These are phyloP conservation scores for Agaricus subrufescens DNA, from an alignment of 768 basidiomycete species.

Conservation along the genomic window DNA sequence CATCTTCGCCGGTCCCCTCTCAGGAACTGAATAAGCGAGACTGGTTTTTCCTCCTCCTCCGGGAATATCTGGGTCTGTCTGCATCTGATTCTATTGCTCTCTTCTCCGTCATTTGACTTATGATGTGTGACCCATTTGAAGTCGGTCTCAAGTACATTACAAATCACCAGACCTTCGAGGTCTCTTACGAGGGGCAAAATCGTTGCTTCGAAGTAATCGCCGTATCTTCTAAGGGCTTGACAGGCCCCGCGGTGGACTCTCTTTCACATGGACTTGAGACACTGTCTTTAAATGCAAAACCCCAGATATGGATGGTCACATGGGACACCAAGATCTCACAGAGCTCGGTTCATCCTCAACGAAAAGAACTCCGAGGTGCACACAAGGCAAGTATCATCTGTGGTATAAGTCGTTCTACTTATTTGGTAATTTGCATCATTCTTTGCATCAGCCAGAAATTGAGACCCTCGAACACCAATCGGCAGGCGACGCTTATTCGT, in stretches of 20 bases:
- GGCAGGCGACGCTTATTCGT: constrained; percentile 59
- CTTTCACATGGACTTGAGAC: constrained; percentile 37
- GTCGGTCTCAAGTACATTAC: constrained; percentile 73
- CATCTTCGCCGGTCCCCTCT: constrained; percentile 6
- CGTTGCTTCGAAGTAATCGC: constrained; percentile 55
- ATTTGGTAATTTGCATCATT: background rate
- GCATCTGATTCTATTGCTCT: constrained; percentile 7
- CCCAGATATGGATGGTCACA: constrained; percentile 52
- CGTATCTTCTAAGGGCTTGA: constrained; percentile 29
- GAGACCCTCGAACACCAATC: constrained; percentile 41
- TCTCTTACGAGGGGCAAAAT: constrained; percentile 54
- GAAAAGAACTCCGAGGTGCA: constrained; percentile 16
- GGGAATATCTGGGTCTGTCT: constrained; percentile 62
- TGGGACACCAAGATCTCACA: constrained; percentile 66
- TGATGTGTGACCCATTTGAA: constrained; percentile 21
- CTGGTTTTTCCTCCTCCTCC: constrained; percentile 65
- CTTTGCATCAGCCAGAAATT: constrained; percentile 33
- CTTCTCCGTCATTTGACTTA: background rate
- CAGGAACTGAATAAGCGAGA: constrained; percentile 29
- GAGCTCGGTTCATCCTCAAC: constrained; percentile 21
- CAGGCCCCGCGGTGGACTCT: constrained; percentile 17
- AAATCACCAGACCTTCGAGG: constrained; percentile 52
- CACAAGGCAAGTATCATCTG: constrained; percentile 30
- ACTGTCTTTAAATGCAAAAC: constrained; percentile 36
- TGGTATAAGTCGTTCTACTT: constrained; percentile 6